Evolutionary conservation across 2,329 filamentous ascomycete species (phyloP).

Genomic region (Trichoderma harzianum): DNA sequence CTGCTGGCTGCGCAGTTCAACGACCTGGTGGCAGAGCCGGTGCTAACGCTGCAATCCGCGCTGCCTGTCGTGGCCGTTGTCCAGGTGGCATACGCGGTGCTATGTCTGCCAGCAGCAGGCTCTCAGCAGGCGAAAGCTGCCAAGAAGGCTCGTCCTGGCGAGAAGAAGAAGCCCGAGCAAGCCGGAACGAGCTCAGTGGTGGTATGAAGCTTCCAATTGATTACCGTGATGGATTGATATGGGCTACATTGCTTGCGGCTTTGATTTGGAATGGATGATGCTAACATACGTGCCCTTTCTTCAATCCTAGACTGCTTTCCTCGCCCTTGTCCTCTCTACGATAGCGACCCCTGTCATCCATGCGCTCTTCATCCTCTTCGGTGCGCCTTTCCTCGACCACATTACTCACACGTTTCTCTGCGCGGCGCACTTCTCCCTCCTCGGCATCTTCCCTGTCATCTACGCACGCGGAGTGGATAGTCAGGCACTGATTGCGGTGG

Average conservation of each 20-base stretch:
- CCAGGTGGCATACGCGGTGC: slow-evolving; percentile 60
- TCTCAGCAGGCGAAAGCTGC: slow-evolving; percentile 38
- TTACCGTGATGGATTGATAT: neutral
- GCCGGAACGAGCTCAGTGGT: slow-evolving; percentile 44
- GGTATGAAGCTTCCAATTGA: slow-evolving; percentile 36
- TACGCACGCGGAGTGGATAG: slow-evolving; percentile 80
- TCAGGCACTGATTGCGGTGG: slow-evolving; percentile 66
- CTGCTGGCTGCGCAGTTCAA: slow-evolving; percentile 63
- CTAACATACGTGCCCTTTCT: neutral
- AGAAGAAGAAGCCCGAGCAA: slow-evolving; percentile 51
- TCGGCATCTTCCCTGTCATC: slow-evolving; percentile 75
- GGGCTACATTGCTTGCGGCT: neutral
- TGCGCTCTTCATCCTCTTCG: slow-evolving; percentile 76
- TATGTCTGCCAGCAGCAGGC: slow-evolving; percentile 62
- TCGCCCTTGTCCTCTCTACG: slow-evolving; percentile 58
- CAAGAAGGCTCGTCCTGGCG: slow-evolving; percentile 52
- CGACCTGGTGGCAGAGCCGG: slow-evolving; percentile 66
- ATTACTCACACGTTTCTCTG: slow-evolving; percentile 73
- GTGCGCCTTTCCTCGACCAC: slow-evolving; percentile 84
- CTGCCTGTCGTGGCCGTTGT: slow-evolving; percentile 61
- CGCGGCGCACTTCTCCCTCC: slow-evolving; percentile 75
- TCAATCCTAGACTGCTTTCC: slow-evolving; percentile 39
- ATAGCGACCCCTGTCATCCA: slow-evolving; percentile 65
- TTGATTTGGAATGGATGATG: neutral
- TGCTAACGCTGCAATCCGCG: slow-evolving; percentile 57